Base-by-base conservation (phyloP, 139 green algal species). In the Picochlorum sp. region DNA sequence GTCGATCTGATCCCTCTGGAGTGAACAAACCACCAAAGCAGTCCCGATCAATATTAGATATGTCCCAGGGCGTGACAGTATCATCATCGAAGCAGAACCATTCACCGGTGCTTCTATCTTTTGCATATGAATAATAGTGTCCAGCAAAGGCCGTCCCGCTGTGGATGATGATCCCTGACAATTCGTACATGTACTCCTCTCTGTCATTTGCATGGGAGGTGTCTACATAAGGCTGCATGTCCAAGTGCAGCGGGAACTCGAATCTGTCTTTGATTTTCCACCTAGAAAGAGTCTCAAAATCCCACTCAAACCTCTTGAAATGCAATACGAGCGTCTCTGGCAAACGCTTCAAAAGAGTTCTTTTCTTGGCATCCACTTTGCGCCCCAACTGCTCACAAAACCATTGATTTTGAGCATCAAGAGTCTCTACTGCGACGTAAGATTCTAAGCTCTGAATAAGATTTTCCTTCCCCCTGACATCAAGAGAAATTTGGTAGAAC, bases 81-180 rank as follows among this genome's bases (percentile, higher is more conserved):
- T 75, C 83, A 82, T 97, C 91, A 66, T 97, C 91, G 63, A 96
- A 96, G 23, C 60, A 71, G 50, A 81, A 83, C 90, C 90, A 97
- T 18, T 60, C 47, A 52, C 75, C 79, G 4, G 65, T 6, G 26
- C 14, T 14, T 20, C 23, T n/a, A 52, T 66, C 68, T 64, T 86
- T 83, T 57, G 94, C 92, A 75, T 88, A 96, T 14, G 84, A 88
- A 70, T 97, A 97, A 75, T 97, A 97, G 73, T 97, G 91, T 2
- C 91, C 91, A 1, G 85, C 89, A 79, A 95, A 94, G 0, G 88
- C 90, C 10, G 75, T 92, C n/a, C 91, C 91, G 6, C 71, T 88
- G 73, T 97, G 91, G 51, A 97, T 86, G 21, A 97, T 85, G 2
- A 96, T 79, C 23, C 91, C 91, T 57, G 79, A 77, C 20, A 97